These are phyloP conservation scores for Fusarium abutilonis DNA, from an alignment of 2,329 filamentous ascomycete species.

Conservation along the genomic window DNA sequence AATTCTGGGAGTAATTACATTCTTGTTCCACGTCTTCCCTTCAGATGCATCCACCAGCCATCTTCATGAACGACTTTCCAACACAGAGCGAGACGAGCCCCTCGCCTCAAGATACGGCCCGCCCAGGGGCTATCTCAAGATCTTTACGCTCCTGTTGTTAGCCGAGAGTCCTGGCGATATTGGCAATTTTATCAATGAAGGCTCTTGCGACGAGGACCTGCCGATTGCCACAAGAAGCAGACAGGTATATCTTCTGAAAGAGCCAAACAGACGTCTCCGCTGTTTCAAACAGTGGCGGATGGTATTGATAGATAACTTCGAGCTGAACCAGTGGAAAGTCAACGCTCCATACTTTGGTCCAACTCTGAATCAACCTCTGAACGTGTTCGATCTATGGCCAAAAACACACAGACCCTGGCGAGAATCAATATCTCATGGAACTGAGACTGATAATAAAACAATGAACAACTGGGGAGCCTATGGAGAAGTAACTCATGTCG, in stretches of 20 bases:
- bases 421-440: not conserved
- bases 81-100: too few relatives aligned
- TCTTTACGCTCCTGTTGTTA: too few relatives aligned
- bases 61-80: too few relatives aligned
- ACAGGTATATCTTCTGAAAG: not conserved
- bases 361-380: not conserved
- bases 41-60: too few relatives aligned
- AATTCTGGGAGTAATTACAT: too few relatives aligned
- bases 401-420: not conserved
- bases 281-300: not conserved
- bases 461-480: not conserved
- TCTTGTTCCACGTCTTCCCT: too few relatives aligned
- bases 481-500: not conserved
- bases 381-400: not conserved
- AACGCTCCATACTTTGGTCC: conserved; percentile 1
- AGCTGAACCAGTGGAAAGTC: not conserved
- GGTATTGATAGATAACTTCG: not conserved
- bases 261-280: not conserved
- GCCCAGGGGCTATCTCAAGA: too few relatives aligned
- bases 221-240: not conserved
- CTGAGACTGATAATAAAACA: not conserved
- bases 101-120: too few relatives aligned
- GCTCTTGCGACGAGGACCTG: not conserved
- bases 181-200: not conserved
- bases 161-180: too few relatives aligned